Percentiles rank a stretch among this genome's conserved stretches.
Evolutionary conservation across 2,329 filamentous ascomycete genomes (phyloP).

Genomic region (Bipolaris cookei): DNA sequence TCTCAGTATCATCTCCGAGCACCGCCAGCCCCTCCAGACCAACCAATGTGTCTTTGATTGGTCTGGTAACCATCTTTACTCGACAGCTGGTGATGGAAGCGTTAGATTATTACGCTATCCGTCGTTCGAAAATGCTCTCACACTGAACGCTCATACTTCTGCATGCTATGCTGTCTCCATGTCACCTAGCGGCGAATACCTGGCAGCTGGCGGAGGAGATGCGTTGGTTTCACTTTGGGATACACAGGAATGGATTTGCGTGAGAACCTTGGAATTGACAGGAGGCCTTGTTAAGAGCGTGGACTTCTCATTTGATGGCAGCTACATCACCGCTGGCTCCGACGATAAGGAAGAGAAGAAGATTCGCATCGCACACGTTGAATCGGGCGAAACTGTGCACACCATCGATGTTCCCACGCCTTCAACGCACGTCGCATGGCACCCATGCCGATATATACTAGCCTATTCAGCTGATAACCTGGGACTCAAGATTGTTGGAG

Average conservation of each 20-base stretch:
- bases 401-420: conserved; percentile 71
- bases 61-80: conserved; percentile 72
- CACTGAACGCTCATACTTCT: conserved; percentile 74
- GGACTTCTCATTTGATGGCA: conserved; percentile 79
- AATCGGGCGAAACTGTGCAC: conserved; percentile 75
- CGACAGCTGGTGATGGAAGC: conserved; percentile 73
- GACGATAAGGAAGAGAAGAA: conserved; percentile 76
- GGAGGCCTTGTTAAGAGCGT: conserved; percentile 73
- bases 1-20: conserved; percentile 61
- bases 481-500: conserved; percentile 72
- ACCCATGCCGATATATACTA: conserved; percentile 74
- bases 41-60: conserved; percentile 79
- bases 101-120: conserved; percentile 67
- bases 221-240: conserved; percentile 80
- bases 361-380: conserved; percentile 72
- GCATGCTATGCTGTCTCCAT: conserved; percentile 72
- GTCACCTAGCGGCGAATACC: conserved; percentile 72
- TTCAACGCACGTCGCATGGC: conserved; percentile 74
- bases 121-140: conserved; percentile 57
- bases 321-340: conserved; percentile 74
- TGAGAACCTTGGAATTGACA: conserved; percentile 72
- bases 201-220: conserved; percentile 78
- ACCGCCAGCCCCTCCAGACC: conserved; percentile 68
- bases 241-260: conserved; percentile 77
- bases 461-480: conserved; percentile 71